phyloP scores from a whole-genome alignment of 495 filamentous ascomycete genomes.

The Evansstolkia leycettana region DNA sequence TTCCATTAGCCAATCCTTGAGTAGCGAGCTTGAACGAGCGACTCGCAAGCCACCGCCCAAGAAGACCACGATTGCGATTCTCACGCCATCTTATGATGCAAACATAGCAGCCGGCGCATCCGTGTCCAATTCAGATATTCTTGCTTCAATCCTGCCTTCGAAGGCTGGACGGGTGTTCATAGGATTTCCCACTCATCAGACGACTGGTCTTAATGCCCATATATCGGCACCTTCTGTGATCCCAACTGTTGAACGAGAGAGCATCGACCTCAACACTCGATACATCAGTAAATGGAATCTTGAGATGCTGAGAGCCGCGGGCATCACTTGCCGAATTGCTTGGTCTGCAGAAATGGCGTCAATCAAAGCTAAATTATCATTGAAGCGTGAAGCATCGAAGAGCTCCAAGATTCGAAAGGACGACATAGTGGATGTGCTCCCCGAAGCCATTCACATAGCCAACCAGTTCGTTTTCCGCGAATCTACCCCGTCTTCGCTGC shows the following conservation, averaged over 20 bases:
- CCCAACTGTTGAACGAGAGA: constrained; percentile 96
- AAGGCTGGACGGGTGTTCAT: constrained; percentile 90
- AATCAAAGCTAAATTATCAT: constrained; percentile 37
- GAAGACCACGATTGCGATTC: constrained; percentile 65
- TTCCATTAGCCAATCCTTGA: constrained; percentile 50
- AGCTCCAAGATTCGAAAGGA: constrained; percentile 44
- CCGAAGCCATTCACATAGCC: constrained; percentile 58
- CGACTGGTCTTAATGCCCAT: constrained; percentile 85
- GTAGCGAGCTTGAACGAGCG: constrained; percentile 82
- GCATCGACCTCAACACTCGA: constrained; percentile 89
- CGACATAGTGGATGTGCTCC: constrained; percentile 53
- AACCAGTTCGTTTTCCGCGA: constrained; percentile 73
- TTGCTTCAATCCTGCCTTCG: constrained; percentile 78
- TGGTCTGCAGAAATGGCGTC: constrained; percentile 77
- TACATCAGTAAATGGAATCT: constrained; percentile 91
- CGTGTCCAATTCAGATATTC: constrained; percentile 59
- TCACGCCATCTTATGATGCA: constrained; percentile 87
- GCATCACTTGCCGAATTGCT: constrained; percentile 78
- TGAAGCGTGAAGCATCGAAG: constrained; percentile 25
- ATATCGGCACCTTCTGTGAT: constrained; percentile 98
- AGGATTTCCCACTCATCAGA: constrained; percentile 94
- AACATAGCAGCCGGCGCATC: constrained; percentile 48
- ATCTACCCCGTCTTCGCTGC: constrained; percentile 72
- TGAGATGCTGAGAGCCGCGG: constrained; percentile 87
- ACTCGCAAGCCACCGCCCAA: constrained; percentile 95